These are phyloP conservation scores for Vitrella brassicaformis DNA, from an alignment of 73 alveolate genomes.

Conservation along the genomic window DNA sequence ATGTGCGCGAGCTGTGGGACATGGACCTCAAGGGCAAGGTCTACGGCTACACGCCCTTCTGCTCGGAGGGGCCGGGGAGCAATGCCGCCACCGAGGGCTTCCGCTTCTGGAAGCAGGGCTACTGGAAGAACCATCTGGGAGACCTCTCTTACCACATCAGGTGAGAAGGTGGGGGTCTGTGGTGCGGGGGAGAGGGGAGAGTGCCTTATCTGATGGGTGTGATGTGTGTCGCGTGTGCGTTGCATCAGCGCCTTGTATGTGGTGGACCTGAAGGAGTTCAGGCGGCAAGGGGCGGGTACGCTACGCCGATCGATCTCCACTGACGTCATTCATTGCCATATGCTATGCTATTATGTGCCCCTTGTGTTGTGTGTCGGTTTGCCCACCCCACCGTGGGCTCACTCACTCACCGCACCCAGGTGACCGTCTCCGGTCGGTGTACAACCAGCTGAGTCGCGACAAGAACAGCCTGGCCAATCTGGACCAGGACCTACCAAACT, in stretches of 20 bases:
- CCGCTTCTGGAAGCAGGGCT: conserved; percentile 57
- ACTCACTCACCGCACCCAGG: too few species aligned
- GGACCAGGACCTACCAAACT: conserved; percentile 61
- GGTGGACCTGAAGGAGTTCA: conserved; percentile 36
- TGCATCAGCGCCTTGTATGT: conserved; percentile 42
- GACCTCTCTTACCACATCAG: conserved; percentile 24
- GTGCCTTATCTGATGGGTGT: too few species aligned
- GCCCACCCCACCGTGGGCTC: conserved; percentile 21
- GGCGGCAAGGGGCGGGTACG: conserved; percentile 12
- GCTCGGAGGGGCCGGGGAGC: too few species aligned
- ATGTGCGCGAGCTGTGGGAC: conserved; percentile 57
- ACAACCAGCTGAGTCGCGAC: conserved; percentile 45
- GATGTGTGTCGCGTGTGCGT: too few species aligned
- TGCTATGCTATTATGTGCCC: background rate
- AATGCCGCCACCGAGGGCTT: conserved; percentile 50
- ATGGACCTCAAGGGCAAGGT: conserved; percentile 45
- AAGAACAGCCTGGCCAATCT: conserved; percentile 46
- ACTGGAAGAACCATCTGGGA: conserved; percentile 44
- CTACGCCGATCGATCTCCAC: too few species aligned
- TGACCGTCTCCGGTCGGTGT: conserved; percentile 37
- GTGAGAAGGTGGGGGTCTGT: too few species aligned
- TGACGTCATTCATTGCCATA: background rate
- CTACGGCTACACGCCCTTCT: conserved; percentile 50
- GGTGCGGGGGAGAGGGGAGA: too few species aligned
- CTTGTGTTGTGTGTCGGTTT: conserved; percentile 3